Conservation (phyloP, 164 flowering plant genomes). For the Brasenia schreberi region DNA sequence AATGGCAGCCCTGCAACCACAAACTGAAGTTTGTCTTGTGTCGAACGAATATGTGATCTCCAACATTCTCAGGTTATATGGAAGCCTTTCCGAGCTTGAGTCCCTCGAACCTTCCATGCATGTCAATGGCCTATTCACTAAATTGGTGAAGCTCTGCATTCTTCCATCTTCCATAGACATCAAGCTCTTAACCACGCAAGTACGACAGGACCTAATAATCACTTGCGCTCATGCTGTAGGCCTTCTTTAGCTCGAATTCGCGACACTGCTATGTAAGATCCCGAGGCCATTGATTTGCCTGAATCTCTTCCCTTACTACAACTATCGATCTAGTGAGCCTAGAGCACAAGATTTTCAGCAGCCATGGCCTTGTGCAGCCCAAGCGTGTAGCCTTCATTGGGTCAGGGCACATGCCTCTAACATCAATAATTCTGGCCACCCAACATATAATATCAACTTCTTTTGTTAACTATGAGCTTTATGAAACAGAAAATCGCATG, state of each 20-base stretch:
- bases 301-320: constrained; percentile 38
- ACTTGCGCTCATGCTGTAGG: constrained; percentile 40
- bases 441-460: constrained; percentile 27
- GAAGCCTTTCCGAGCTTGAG: constrained; percentile 28
- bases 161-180: constrained; percentile 30
- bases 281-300: constrained; percentile 29
- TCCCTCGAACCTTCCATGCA: constrained; percentile 32
- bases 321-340: constrained; percentile 23
- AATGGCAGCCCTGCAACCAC: constrained; percentile 26
- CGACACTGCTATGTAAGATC: constrained; percentile 16
- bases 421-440: constrained; percentile 40
- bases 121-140: constrained; percentile 32
- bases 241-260: constrained; percentile 32
- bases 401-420: constrained; percentile 57
- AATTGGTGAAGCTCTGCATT: constrained; percentile 29
- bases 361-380: constrained; percentile 21
- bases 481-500: constrained; percentile 17
- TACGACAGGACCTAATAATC: constrained; percentile 27
- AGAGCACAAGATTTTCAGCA: constrained; percentile 22
- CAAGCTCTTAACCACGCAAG: constrained; percentile 9
- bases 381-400: constrained; percentile 52
- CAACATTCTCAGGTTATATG: constrained; percentile 21
- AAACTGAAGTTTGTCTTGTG: constrained; percentile 8
- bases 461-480: constrained; percentile 34
- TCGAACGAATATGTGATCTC: constrained; percentile 19